Base-by-base conservation (phyloP, 495 filamentous ascomycete genomes). In the Trichoderma reesei region DNA sequence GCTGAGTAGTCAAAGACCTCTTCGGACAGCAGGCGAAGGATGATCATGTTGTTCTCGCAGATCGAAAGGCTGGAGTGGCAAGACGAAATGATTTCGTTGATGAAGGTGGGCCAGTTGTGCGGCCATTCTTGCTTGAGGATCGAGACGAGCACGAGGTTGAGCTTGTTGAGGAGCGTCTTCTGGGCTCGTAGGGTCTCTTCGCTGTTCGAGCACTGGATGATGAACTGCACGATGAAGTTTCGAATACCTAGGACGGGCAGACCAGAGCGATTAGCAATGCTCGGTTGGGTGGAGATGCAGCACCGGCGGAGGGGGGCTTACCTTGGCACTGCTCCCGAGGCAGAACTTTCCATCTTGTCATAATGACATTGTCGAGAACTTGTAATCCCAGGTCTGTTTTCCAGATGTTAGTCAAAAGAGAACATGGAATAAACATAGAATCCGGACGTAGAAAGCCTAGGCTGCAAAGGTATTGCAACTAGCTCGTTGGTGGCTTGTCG, bases 31-130 rank as follows among this genome's bases (percentile, higher is more conserved):
- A 99, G 79, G 59, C 95, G 87, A 44, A 99, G 86, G 65, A 99
- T 98, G 48, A 88, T 90, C 95, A 99, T 99, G 78, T 99, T 99
- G 79, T 99, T 99, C 78, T 99, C 94, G 79, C 94, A 99, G 69
- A 98, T 93, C 3, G 94, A 92, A 38, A 98, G 82, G 74, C 90
- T 96, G 64, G 89, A 90, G 69, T 92, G 91, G 72, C 92, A 97
- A 36, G 93, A 95, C 11, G 90, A 88, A 68, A 98, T 91, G 72
- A 99, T 98, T 82, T 99, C 94, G 76, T 96, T 98, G 83, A 98
- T 97, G 75, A 99, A 99, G 8, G 91, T 96, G 9, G 95, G 94
- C 94, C 94, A 99, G 79, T 98, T 94, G 73, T 97, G 93, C n/a
- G 94, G 94, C 94, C 94, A 99, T 75, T 99, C 94, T 76, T 99